Percentiles rank a stretch among this genome's conserved stretches.
Conservation (phyloP, 169 alveolate genomes). For the Besnoitia besnoiti region DNA sequence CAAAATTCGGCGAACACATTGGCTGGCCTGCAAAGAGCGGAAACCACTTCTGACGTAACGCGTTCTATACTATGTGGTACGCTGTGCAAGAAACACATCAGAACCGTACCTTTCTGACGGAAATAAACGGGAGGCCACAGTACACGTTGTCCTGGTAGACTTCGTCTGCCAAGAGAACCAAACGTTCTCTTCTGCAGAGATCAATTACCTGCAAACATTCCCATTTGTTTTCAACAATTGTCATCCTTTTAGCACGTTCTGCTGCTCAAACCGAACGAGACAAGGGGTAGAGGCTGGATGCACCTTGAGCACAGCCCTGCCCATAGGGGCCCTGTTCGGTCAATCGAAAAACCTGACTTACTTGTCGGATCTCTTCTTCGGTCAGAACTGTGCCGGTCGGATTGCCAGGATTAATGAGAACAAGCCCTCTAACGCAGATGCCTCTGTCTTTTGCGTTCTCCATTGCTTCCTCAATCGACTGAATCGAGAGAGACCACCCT, state of each 20-base stretch:
- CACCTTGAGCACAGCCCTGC: not conserved
- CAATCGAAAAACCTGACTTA: not conserved
- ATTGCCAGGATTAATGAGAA: conserved; percentile 89
- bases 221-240: not conserved
- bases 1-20: too few relatives aligned
- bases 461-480: not conserved
- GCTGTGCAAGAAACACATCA: too few relatives aligned
- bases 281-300: not conserved
- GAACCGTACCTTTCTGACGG: conserved; percentile 78
- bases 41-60: too few relatives aligned
- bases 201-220: conserved; percentile 71
- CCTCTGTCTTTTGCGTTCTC: conserved; percentile 73
- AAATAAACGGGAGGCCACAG: conserved; percentile 75
- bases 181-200: conserved; percentile 78
- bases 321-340: not conserved
- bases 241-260: not conserved
- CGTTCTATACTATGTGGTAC: too few relatives aligned
- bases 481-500: conserved; percentile 25
- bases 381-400: conserved; percentile 86
- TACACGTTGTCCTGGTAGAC: conserved; percentile 89
- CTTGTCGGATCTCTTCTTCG: conserved; percentile 70
- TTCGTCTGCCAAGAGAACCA: conserved; percentile 90
- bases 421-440: conserved; percentile 78
- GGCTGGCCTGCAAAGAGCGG: too few relatives aligned
- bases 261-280: not conserved